These are phyloP conservation scores for Saccharomyces hybrid DNA, from an alignment of 1,139 yeast species.

Conservation along the genomic window DNA sequence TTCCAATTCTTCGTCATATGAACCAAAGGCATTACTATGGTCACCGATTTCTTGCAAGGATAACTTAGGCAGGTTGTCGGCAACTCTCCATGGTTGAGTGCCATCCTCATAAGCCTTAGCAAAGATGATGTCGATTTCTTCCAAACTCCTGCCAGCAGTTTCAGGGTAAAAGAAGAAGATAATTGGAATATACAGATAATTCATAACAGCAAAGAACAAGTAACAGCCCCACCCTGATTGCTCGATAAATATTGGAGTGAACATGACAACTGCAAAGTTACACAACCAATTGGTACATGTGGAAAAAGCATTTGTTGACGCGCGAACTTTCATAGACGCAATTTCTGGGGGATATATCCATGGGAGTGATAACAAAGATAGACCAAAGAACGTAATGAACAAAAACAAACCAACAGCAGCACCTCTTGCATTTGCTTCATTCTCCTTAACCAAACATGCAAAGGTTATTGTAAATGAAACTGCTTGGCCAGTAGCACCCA, in stretches of 20 bases:
- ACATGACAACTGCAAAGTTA: constrained; percentile 42
- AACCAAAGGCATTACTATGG: constrained; percentile 41
- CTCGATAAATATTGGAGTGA: constrained; percentile 41
- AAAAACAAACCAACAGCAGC: constrained; percentile 44
- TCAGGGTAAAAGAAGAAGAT: constrained; percentile 65
- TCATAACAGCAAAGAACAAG: constrained; percentile 37
- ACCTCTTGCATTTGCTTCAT: constrained; percentile 35
- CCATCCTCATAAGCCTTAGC: constrained; percentile 36
- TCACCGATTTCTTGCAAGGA: constrained; percentile 40
- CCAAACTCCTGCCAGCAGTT: constrained; percentile 55
- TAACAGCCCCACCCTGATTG: constrained; percentile 39
- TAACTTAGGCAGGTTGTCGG: constrained; percentile 44
- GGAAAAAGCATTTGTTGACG: constrained; percentile 39
- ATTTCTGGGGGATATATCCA: constrained; percentile 44
- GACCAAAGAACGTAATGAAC: constrained; percentile 37
- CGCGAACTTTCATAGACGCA: constrained; percentile 39
- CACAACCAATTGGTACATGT: constrained; percentile 48
- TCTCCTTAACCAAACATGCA: constrained; percentile 35
- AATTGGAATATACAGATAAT: constrained; percentile 43
- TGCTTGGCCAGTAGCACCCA: constrained; percentile 39
- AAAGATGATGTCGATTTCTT: constrained; percentile 56
- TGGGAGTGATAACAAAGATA: constrained; percentile 36
- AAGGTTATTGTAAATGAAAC: constrained; percentile 35
- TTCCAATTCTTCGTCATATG: constrained; percentile 36
- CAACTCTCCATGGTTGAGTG: constrained; percentile 48